Evolutionary conservation across 495 filamentous ascomycete genomes (phyloP).

Genomic region (Aspergillus biplanus): DNA sequence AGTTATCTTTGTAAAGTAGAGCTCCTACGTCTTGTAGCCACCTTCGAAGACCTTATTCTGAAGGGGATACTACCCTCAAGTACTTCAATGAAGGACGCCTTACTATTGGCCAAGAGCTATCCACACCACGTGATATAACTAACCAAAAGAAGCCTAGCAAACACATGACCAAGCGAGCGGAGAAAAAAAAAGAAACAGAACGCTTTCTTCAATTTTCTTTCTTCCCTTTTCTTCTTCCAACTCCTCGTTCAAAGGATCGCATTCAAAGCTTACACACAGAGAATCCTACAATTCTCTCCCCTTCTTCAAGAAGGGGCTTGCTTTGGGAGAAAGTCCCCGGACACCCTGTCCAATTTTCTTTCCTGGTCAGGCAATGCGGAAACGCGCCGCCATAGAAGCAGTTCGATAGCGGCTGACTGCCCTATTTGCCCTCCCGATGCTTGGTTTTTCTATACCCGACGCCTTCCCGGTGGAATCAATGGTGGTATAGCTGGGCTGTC

Average conservation of each 20-base stretch:
- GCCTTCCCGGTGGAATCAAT: slow-evolving; percentile 49
- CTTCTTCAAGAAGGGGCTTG: slow-evolving; percentile 49
- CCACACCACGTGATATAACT: slow-evolving; percentile 24
- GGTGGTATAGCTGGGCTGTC: slow-evolving; percentile 42
- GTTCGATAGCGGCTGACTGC: slow-evolving; percentile 71
- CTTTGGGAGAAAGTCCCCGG: slow-evolving; percentile 99
- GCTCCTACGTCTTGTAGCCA: too few species aligned
- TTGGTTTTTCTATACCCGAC: slow-evolving; percentile 37
- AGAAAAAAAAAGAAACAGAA: slow-evolving; percentile 30
- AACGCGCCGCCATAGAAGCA: slow-evolving; percentile 99
- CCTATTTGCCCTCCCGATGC: slow-evolving; percentile 48
- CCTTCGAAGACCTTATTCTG: too few species aligned
- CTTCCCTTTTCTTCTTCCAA: slow-evolving; percentile 51
- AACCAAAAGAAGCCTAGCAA: slow-evolving; percentile 28
- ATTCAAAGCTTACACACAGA: slow-evolving; percentile 98
- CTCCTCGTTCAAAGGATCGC: slow-evolving; percentile 99
- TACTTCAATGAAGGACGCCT: not conserved
- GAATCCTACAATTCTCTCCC: slow-evolving; percentile 40
- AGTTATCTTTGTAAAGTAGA: too few species aligned
- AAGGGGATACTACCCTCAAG: too few species aligned
- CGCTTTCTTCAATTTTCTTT: slow-evolving; percentile 22
- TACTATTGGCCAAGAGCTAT: not conserved
- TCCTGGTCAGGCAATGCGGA: slow-evolving; percentile 68
- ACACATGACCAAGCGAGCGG: slow-evolving; percentile 28
- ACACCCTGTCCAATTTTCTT: slow-evolving; percentile 64